Evolutionary conservation across 192 early-diverging fungal genomes (phyloP).

Genomic region (Coemansia nantahalensis): DNA sequence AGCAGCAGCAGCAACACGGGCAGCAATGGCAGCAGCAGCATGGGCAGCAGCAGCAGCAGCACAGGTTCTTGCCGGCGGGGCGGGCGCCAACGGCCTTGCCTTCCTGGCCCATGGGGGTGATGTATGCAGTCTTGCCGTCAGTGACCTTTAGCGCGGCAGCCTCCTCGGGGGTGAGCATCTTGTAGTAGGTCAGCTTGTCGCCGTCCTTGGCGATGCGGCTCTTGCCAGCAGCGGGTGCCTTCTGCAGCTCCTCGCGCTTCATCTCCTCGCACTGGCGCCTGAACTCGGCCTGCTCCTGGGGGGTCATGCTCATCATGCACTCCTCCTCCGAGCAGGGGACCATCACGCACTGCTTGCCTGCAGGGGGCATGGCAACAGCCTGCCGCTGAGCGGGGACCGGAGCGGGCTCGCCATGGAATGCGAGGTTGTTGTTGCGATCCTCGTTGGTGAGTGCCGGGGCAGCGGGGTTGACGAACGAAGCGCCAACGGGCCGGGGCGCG

Average conservation of each 20-base stretch:
- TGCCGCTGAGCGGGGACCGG: neutral
- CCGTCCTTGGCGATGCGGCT: conserved; percentile 26
- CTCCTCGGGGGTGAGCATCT: conserved; percentile 24
- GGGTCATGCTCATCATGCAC: conserved; percentile 33
- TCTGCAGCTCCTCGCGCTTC: conserved; percentile 17
- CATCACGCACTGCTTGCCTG: conserved; percentile 16
- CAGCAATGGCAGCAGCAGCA: conserved; percentile 37
- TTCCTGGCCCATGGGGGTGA: conserved; percentile 1
- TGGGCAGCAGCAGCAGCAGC: conserved; percentile 36
- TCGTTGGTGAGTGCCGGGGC: conserved; percentile 7
- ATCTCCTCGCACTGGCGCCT: conserved; percentile 41
- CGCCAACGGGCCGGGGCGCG: conserved; percentile 12
- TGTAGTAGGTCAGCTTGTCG: conserved; percentile 24
- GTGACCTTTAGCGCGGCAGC: conserved; percentile 8
- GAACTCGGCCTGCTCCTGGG: conserved; percentile 34
- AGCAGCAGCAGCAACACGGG: conserved; percentile 24
- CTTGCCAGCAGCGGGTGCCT: conserved; percentile 17
- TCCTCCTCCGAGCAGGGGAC: conserved; percentile 42
- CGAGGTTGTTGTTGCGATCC: conserved; percentile 6
- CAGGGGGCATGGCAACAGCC: conserved; percentile 1
- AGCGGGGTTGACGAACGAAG: conserved; percentile 4
- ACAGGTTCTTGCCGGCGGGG: conserved; percentile 39
- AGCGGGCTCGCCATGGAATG: conserved; percentile 9
- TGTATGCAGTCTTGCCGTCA: conserved; percentile 10
- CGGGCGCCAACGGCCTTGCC: conserved; percentile 28